Conservation (phyloP, 1,284 basidiomycete species). For the Butyriboletus appendiculatus region DNA sequence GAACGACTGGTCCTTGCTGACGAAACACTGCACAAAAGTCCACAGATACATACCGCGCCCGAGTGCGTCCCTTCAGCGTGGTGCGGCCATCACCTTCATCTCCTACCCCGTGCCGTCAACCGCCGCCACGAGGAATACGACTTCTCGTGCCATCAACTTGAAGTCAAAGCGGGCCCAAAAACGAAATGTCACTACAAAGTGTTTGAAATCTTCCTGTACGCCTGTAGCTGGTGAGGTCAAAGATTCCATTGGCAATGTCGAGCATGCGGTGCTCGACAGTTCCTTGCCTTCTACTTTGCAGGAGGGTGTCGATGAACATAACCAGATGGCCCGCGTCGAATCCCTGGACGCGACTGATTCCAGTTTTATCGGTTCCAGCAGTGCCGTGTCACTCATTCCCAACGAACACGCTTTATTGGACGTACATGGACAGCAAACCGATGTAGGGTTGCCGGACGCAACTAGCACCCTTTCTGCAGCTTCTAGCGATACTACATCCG, state of each 20-base stretch:
- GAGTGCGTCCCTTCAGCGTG: background rate
- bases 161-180: too few relatives aligned
- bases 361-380: background rate
- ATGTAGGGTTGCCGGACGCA: background rate
- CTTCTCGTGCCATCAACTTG: background rate
- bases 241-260: background rate
- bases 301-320: background rate
- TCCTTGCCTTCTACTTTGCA: background rate
- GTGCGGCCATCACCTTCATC: background rate
- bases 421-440: too few relatives aligned
- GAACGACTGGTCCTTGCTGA: constrained; percentile 13
- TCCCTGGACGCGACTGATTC: background rate
- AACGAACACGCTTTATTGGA: background rate
- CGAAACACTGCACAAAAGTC: constrained; percentile 13
- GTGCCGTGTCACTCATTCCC: background rate
- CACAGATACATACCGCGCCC: constrained; percentile 16
- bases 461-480: background rate
- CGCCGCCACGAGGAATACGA: too few relatives aligned
- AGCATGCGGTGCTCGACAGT: background rate
- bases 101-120: background rate
- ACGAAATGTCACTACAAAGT: too few relatives aligned
- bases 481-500: too few relatives aligned
- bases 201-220: too few relatives aligned
- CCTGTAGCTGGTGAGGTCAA: too few relatives aligned
- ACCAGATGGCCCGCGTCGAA: background rate